phyloP scores from a whole-genome alignment of 169 alveolate species.

The Eimeria necatrix region DNA sequence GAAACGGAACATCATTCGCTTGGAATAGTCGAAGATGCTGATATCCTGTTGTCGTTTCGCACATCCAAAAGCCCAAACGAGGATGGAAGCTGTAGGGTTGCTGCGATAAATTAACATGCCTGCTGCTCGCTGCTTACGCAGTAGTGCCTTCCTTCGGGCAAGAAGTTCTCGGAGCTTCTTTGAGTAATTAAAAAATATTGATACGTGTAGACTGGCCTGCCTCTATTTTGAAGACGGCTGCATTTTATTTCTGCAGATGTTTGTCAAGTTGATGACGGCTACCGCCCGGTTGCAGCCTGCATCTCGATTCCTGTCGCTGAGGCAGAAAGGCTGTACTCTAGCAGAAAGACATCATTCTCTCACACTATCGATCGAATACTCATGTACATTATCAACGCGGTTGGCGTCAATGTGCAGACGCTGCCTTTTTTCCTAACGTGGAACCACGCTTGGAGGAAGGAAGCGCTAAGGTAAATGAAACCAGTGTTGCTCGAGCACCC shows the following conservation, averaged over 20 bases:
- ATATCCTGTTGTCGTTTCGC: slow-evolving; percentile 52
- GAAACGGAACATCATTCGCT: not conserved
- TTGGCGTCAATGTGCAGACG: slow-evolving; percentile 54
- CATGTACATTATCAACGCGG: slow-evolving; percentile 1
- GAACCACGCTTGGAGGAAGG: slow-evolving; percentile 49
- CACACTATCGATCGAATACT: slow-evolving; percentile 20
- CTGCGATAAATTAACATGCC: not conserved
- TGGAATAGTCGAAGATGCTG: slow-evolving; percentile 38
- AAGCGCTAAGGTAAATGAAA: slow-evolving; percentile 23
- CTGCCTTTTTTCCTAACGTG: slow-evolving; percentile 45
- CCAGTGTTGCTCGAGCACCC: not conserved
- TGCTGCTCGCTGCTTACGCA: no score
- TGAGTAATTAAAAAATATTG: no score
- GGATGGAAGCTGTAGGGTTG: slow-evolving; percentile 24
- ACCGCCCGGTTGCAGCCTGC: slow-evolving; percentile 58
- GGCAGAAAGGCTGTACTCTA: slow-evolving; percentile 17
- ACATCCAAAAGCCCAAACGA: not conserved
- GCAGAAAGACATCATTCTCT: not conserved
- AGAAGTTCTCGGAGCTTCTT: no score
- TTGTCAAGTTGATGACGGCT: slow-evolving; percentile 58
- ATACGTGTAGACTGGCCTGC: not conserved
- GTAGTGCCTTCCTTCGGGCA: no score
- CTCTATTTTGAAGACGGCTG: not conserved
- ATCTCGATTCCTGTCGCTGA: slow-evolving; percentile 29
- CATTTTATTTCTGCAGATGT: slow-evolving; percentile 24